These are phyloP conservation scores for Tetrastigma voinierianum DNA, from an alignment of 164 flowering plant genomes.

Conservation along the genomic window DNA sequence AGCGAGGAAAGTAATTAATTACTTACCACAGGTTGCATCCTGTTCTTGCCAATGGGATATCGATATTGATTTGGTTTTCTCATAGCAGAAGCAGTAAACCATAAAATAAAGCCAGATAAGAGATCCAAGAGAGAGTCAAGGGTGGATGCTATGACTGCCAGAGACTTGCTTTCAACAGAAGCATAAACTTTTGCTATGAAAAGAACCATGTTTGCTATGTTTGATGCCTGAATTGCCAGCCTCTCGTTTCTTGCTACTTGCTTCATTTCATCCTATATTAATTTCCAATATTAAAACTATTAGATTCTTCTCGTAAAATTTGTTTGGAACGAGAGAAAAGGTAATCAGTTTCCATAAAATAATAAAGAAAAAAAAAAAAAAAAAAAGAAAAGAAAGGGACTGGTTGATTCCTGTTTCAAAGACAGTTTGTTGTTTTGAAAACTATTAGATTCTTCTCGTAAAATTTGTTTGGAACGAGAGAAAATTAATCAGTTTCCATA, in stretches of 20 bases:
- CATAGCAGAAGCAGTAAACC: conserved; percentile 78
- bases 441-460: too few relatives aligned
- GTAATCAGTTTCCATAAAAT: background rate
- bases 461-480: too few relatives aligned
- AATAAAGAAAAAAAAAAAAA: background rate
- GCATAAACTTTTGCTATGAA: conserved; percentile 74
- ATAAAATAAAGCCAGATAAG: conserved; percentile 71
- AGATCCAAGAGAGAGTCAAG: conserved; percentile 76
- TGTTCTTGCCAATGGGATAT: conserved; percentile 71
- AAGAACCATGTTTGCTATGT: conserved; percentile 59
- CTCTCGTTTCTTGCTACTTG: conserved; percentile 55
- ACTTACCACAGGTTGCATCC: conserved; percentile 84
- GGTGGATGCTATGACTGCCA: conserved; percentile 87
- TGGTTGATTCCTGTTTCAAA: too few relatives aligned
- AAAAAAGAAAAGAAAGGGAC: too few relatives aligned
- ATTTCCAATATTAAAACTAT: background rate
- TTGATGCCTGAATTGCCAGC: conserved; percentile 53
- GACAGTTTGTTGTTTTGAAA: too few relatives aligned
- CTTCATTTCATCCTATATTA: conserved; percentile 54
- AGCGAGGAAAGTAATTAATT: too few relatives aligned
- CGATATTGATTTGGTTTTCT: conserved; percentile 54
- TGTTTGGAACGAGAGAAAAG: background rate
- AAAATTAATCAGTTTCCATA: too few relatives aligned
- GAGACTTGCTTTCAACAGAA: conserved; percentile 62
- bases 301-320: too few relatives aligned